phyloP scores from a whole-genome alignment of 495 filamentous ascomycete species.

The Cercophora scortea region DNA sequence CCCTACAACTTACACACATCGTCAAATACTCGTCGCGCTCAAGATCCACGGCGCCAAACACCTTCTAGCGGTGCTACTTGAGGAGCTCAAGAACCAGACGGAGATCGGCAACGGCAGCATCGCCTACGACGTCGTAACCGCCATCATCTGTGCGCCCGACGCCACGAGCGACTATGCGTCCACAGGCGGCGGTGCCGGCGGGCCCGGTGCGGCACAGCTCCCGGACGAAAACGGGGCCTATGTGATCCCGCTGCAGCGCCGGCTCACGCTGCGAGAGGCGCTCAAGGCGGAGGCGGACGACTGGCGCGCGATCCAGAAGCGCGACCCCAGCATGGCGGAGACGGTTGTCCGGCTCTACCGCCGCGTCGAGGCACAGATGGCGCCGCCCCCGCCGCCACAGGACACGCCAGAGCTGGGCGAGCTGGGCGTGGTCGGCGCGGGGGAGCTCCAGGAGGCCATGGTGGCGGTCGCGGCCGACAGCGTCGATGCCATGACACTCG shows the following conservation, averaged over 20 bases:
- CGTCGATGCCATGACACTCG: conserved; percentile 22
- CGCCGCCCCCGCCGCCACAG: conserved; percentile 16
- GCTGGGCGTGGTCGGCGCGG: conserved; percentile 14
- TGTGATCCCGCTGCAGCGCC: conserved; percentile 21
- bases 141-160: conserved; percentile 66
- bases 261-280: conserved; percentile 56
- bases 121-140: conserved; percentile 65
- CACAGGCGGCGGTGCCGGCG: conserved; percentile 28
- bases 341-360: conserved; percentile 67
- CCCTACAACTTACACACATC: conserved; percentile 72
- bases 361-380: conserved; percentile 58
- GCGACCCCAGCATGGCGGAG: conserved; percentile 55
- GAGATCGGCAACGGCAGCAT: conserved; percentile 48
- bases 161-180: conserved; percentile 27
- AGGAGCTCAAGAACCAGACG: conserved; percentile 54
- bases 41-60: conserved; percentile 62
- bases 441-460: conserved; percentile 21
- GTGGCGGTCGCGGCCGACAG: conserved; percentile 18
- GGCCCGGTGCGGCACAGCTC: conserved; percentile 13
- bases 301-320: conserved; percentile 52
- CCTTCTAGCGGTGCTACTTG: conserved; percentile 54
- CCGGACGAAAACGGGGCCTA: conserved; percentile 15
- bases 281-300: conserved; percentile 56
- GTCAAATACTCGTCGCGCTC: conserved; percentile 57
- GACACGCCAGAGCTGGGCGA: conserved; percentile 7